A percentile compares a stretch with the other conserved stretches of the same genome.
Conservation (phyloP, 2,329 filamentous ascomycete species). For the Penicillium sp. region DNA sequence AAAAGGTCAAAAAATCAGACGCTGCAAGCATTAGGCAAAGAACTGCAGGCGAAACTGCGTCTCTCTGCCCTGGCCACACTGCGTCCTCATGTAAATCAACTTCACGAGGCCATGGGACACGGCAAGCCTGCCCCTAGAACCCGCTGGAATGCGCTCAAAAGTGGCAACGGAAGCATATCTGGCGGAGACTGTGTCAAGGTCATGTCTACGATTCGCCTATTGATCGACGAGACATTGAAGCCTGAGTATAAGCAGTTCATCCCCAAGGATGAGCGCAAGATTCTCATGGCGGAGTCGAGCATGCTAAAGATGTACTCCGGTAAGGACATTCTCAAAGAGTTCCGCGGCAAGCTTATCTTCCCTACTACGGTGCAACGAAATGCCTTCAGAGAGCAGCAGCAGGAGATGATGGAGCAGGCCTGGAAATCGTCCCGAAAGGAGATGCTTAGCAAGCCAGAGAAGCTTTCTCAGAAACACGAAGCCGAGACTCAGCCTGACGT, state of each 20-base stretch:
- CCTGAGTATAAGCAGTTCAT: conserved; percentile 25
- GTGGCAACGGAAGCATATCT: conserved; percentile 28
- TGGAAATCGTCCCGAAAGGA: not conserved
- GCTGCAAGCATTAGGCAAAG: conserved; percentile 29
- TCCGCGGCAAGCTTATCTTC: conserved; percentile 17
- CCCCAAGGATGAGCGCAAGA: conserved; percentile 28
- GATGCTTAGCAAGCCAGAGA: not conserved
- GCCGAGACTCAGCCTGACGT: not conserved
- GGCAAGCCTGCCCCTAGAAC: conserved; percentile 7
- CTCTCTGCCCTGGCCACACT: conserved; percentile 28
- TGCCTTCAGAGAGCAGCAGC: conserved; percentile 19
- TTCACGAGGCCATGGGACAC: conserved; percentile 34
- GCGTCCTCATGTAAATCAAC: conserved; percentile 32
- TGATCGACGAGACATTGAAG: conserved; percentile 43
- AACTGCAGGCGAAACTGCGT: conserved; percentile 32
- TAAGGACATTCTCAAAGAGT: conserved; percentile 19
- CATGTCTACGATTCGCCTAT: conserved; percentile 32
- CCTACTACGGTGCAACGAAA: conserved; percentile 30
- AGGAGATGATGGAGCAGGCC: not conserved
- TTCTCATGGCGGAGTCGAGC: conserved; percentile 29
- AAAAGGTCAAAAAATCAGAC: conserved; percentile 15
- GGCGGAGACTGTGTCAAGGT: conserved; percentile 27
- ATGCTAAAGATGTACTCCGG: conserved; percentile 38
- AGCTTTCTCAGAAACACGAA: not conserved
- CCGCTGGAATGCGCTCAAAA: conserved; percentile 9